A percentile compares a stretch with the other conserved stretches of the same genome.
Evolutionary conservation across 495 filamentous ascomycete genomes (phyloP).

Genomic region (Chaetomium cochliodes): DNA sequence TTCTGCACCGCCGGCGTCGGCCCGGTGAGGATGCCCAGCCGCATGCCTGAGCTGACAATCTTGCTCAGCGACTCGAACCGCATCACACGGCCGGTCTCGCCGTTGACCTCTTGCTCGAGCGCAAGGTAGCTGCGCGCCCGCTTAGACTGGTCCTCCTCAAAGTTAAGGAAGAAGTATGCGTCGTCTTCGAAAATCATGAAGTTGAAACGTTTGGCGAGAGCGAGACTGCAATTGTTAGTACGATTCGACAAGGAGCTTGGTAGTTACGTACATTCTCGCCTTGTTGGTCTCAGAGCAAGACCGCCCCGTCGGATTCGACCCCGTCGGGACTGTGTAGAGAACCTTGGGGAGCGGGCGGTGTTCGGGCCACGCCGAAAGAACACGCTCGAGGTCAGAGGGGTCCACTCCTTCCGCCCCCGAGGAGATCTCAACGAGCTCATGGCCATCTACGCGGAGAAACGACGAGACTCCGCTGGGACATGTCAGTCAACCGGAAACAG

Average conservation of each 20-base stretch:
- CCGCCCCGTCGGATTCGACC: slow-evolving; percentile 17
- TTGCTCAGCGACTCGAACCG: slow-evolving; percentile 23
- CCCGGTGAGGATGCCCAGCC: slow-evolving; percentile 14
- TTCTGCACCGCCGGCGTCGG: slow-evolving; percentile 10
- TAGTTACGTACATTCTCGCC: not conserved
- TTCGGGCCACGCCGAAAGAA: not conserved
- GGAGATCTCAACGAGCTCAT: slow-evolving; percentile 4
- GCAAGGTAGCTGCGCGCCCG: slow-evolving; percentile 20
- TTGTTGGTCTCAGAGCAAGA: slow-evolving; percentile 17
- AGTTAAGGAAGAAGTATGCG: slow-evolving; percentile 19
- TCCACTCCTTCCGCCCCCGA: slow-evolving; percentile 1
- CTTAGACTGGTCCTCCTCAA: slow-evolving; percentile 20
- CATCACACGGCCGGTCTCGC: slow-evolving; percentile 20
- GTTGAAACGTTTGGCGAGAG: slow-evolving; percentile 16
- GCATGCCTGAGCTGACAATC: slow-evolving; percentile 22
- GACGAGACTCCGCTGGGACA: slow-evolving; percentile 3
- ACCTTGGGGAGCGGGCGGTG: slow-evolving; percentile 9
- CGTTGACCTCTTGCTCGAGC: slow-evolving; percentile 18
- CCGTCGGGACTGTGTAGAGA: slow-evolving; percentile 20
- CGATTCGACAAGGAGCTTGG: not conserved
- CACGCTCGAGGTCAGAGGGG: not conserved
- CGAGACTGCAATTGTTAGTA: not conserved
- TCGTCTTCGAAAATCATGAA: slow-evolving; percentile 17
- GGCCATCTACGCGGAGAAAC: slow-evolving; percentile 10
- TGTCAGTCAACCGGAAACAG: not conserved